Conservation (phyloP, 176 grass and related monocot genomes). For the Areca catechu region DNA sequence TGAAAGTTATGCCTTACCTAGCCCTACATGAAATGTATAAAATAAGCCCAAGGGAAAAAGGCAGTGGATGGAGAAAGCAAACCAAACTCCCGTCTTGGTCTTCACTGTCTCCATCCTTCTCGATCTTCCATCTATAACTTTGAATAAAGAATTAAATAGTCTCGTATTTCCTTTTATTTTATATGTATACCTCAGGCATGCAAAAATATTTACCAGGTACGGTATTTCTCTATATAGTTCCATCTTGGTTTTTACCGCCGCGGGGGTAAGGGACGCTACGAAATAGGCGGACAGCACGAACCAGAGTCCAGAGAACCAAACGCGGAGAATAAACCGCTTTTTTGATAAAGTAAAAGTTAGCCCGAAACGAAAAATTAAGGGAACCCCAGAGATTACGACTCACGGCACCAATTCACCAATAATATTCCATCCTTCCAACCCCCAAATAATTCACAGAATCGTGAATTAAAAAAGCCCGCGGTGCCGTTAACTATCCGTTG, state of each 20-base stretch:
- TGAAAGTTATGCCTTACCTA: conserved; percentile 15
- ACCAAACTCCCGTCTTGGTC: no score
- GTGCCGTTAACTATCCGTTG: no score
- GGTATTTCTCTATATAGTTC: background rate
- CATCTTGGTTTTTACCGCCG: background rate
- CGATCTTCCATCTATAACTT: no score
- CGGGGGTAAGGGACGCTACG: conserved; percentile 2
- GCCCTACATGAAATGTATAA: conserved; percentile 7
- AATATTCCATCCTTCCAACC: no score
- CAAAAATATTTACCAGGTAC: background rate
- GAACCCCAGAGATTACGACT: conserved; percentile 2
- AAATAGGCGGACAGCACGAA: conserved; percentile 23
- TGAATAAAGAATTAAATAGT: no score
- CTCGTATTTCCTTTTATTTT: background rate
- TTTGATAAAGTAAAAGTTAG: conserved; percentile 20
- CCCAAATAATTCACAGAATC: conserved; percentile 3
- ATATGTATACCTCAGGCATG: background rate
- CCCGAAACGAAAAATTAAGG: conserved; percentile 6
- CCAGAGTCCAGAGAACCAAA: conserved; percentile 47
- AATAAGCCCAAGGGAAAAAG: no score
- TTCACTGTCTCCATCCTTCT: no score
- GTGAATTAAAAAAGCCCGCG: no score
- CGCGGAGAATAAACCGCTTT: conserved; percentile 37
- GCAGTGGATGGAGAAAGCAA: no score
- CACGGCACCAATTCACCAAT: background rate